phyloP scores from a whole-genome alignment of 2,329 filamentous ascomycete species.

The Colletotrichum sp. region DNA sequence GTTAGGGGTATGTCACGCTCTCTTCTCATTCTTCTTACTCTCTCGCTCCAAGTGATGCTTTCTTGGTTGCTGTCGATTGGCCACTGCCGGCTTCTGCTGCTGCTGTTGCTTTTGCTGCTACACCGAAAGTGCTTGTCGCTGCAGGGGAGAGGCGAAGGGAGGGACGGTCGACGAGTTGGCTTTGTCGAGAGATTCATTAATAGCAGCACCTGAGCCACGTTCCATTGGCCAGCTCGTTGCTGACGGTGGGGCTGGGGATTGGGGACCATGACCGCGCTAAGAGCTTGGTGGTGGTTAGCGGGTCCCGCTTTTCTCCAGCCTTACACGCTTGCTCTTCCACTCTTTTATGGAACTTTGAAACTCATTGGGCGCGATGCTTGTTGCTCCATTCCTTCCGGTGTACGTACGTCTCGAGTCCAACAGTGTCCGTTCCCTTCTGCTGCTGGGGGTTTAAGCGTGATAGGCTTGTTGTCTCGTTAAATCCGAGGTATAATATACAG shows the following conservation, averaged over 20 bases:
- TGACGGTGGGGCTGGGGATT: background rate
- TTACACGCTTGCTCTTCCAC: background rate
- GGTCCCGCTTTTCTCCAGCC: constrained; percentile 8
- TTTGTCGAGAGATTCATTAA: constrained; percentile 8
- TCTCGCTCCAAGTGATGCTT: background rate
- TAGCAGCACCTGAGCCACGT: constrained; percentile 9
- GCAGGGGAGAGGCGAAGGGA: background rate
- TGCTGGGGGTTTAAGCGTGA: background rate
- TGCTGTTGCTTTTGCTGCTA: background rate
- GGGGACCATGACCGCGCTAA: background rate
- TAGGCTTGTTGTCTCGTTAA: background rate
- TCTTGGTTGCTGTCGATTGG: background rate
- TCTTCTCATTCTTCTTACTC: background rate
- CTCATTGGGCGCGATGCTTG: background rate
- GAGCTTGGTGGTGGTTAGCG: background rate
- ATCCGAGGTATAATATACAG: no score
- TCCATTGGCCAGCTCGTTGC: constrained; percentile 10
- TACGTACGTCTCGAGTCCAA: background rate
- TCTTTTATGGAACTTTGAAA: background rate
- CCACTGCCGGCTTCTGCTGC: background rate
- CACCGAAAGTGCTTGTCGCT: background rate
- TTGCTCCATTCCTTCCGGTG: background rate
- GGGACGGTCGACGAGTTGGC: background rate
- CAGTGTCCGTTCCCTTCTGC: background rate
- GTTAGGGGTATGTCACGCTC: background rate